phyloP scores from a whole-genome alignment of 2,329 filamentous ascomycete species.

The Aspergillus amoenus region DNA sequence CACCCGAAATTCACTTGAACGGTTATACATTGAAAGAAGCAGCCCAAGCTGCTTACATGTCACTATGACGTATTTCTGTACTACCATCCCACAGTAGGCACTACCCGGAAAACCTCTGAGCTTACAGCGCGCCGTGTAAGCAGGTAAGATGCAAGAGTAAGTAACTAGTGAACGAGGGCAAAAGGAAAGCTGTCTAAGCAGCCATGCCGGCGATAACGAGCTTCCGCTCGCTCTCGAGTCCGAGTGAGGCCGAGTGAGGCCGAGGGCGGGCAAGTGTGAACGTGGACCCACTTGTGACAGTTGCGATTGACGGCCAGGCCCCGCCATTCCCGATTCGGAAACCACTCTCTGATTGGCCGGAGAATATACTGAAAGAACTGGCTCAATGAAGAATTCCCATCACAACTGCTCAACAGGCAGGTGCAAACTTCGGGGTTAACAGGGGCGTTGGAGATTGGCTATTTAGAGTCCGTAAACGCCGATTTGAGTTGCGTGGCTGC shows the following conservation, averaged over 20 bases:
- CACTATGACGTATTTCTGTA: not conserved
- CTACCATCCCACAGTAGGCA: not conserved
- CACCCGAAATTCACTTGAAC: not conserved
- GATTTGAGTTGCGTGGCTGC: not conserved
- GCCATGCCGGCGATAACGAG: not conserved
- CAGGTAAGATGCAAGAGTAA: too few relatives aligned
- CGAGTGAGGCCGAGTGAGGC: too few relatives aligned
- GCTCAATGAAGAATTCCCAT: not conserved
- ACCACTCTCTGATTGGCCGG: constrained; percentile 4
- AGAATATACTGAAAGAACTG: not conserved
- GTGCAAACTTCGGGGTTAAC: not conserved
- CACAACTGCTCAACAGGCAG: not conserved
- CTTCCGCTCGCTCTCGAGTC: not conserved
- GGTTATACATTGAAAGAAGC: not conserved
- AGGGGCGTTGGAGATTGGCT: not conserved
- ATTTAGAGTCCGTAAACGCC: not conserved
- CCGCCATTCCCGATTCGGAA: not conserved
- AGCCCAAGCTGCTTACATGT: not conserved
- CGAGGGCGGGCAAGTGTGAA: not conserved
- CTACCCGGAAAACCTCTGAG: not conserved
- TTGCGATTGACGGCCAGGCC: not conserved
- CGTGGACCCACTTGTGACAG: not conserved
- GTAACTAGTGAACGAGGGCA: too few relatives aligned
- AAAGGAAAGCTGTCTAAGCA: not conserved
- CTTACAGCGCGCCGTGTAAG: not conserved